phyloP scores from a whole-genome alignment of 1,284 basidiomycete genomes.

The Irpex lacteus region DNA sequence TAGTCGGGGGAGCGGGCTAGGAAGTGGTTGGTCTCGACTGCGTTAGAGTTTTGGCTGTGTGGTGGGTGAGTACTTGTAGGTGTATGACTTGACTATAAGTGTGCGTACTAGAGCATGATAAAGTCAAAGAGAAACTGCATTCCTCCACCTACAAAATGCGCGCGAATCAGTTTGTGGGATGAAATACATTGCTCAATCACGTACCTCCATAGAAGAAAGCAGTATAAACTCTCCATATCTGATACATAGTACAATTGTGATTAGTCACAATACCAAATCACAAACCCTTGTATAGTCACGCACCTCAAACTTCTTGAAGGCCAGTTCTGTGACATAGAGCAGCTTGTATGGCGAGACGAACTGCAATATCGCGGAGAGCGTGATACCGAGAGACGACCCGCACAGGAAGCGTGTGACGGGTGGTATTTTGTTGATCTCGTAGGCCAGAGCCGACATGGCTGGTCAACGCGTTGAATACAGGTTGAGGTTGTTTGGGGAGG shows the following conservation, averaged over 20 bases:
- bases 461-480: background rate
- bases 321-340: conserved; percentile 51
- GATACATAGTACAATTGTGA: background rate
- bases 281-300: conserved; percentile 18
- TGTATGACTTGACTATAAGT: background rate
- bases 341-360: conserved; percentile 55
- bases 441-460: conserved; percentile 24
- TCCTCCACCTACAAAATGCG: conserved; percentile 41
- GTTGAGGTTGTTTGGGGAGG: background rate
- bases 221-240: conserved; percentile 79
- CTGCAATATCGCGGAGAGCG: conserved; percentile 59
- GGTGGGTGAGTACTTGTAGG: background rate
- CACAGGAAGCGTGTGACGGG: conserved; percentile 79
- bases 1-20: conserved; percentile 62
- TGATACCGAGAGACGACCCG: conserved; percentile 58
- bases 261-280: background rate
- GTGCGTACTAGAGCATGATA: conserved; percentile 74
- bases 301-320: conserved; percentile 54
- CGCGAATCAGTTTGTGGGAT: background rate
- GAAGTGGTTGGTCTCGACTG: conserved; percentile 61
- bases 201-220: conserved; percentile 77
- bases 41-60: conserved; percentile 57
- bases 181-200: conserved; percentile 19
- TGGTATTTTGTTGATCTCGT: conserved; percentile 78
- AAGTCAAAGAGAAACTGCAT: conserved; percentile 72